Base-by-base conservation (phyloP, 257 asterid species). In the Rehmannia glutinosa region DNA sequence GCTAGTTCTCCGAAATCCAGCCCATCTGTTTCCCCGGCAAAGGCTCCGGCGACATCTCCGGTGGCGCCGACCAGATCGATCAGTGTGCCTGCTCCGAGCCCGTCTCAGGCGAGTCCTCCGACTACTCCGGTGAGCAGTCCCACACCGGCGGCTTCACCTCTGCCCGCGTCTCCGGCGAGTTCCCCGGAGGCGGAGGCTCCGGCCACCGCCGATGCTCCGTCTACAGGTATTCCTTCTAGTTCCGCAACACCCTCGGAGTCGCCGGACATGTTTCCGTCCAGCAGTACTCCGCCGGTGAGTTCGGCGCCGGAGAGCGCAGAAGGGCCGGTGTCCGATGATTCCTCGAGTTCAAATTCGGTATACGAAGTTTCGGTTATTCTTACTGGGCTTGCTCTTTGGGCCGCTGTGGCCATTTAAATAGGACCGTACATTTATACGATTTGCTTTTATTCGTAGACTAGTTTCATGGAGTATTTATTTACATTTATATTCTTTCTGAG, bases 291-390 rank as follows among this genome's bases (percentile, higher is more conserved):
- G 30, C 89, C 91, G 16, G 73, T 79, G 23, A 60, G 73, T 72
- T 84, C 75, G n/a, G 73, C 84, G 2, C 92, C 95, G 70, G 92
- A 55, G 35, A 73, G 64, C 43, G 67, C 91, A 6, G 79, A 35
- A 38, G 83, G 80, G 61, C 88, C 95, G 27, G 82, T 38, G 69
- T 81, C 83, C 1, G 92, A 84, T 67, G 79, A 76, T 36, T 0
- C 69, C 3, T 80, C 96, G 9, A 72, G 78, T 35, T 73, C 90
- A 1, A 41, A 46, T 7, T 47, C 75, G 1, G 39, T 59, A 0
- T 61, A 68, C 33, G 61, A 53, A 55, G 75, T 41, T 58, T 67
- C 83, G 0, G 24, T 66, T 15, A 12, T 84, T 64, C 59, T 81
- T n/a, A 60, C 62, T 4, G 94, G 86, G 50, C 39, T 84, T 64